Base-by-base conservation (phyloP, 2,329 filamentous ascomycete species). In the Cadophora luteo-olivacea region DNA sequence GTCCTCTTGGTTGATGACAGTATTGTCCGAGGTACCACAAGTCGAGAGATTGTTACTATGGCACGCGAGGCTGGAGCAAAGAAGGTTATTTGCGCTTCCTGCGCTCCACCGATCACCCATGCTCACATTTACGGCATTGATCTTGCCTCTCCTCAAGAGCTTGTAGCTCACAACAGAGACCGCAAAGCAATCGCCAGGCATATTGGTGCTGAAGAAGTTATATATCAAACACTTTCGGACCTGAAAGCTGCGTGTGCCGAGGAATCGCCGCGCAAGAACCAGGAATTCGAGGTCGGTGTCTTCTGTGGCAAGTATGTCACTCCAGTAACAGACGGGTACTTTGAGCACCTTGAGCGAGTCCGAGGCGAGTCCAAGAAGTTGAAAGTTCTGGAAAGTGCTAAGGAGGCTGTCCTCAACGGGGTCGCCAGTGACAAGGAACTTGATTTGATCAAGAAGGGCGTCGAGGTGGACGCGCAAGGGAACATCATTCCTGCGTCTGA, bases 221-320 rank as follows among this genome's bases (percentile, higher is more conserved):
- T 94, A 69, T 94, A 90, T 78, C 91, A 94, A 76, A 88, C 85
- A 19, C 86, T 98, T 0, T 85, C 89, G 1, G 94, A 97, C 75
- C 84, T 98, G n/a, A 90, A 91, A 77, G 88, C 85, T 36, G 89
- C 94, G 0, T 97, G 94, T 77, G 86, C 89, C 1, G 89, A 93
- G 73, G 86, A 92, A 4, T 89, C 88, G 69, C 85, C 89, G 62
- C 82, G 86, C 66, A 78, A 87, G 74, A 84, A 84, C 9, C 83
- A 86, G 71, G 84, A 90, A 66, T 97, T 97, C 73, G 95, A 98
- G 78, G 89, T 97, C 2, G 94, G 95, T 65, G 94, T 97, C 9
- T 97, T 98, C 82, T 93, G 90, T 77, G 95, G 95, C 57, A 88
- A 89, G 72, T 97, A 97, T 80, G 85, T 92, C 70, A 97, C 95